Conservation (phyloP, 495 filamentous ascomycete genomes). For the Articulospora tetracladia region DNA sequence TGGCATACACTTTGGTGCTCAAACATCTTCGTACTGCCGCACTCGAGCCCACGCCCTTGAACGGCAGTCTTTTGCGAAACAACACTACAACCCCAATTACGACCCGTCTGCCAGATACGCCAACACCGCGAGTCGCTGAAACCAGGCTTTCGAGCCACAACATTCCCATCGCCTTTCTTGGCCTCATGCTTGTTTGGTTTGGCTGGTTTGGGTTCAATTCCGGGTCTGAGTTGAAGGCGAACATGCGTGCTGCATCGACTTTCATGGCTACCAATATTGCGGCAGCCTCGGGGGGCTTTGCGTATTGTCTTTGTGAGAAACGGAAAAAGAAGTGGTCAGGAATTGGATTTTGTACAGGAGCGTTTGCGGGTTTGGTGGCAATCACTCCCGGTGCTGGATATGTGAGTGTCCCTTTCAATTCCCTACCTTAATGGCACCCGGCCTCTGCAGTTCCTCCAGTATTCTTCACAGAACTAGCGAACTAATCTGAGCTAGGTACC, state of each 20-base stretch:
- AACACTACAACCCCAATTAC: no score
- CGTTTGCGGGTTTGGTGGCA: conserved; percentile 50
- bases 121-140: conserved; percentile 34
- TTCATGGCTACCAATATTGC: conserved; percentile 51
- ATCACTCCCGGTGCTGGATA: conserved; percentile 50
- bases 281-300: conserved; percentile 46
- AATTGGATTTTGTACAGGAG: conserved; percentile 46
- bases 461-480: not conserved
- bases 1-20: conserved; percentile 84
- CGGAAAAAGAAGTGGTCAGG: conserved; percentile 35
- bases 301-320: conserved; percentile 29
- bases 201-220: conserved; percentile 99
- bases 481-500: conserved; percentile 41
- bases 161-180: conserved; percentile 66
- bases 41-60: no score
- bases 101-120: not conserved
- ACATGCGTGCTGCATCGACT: conserved; percentile 46
- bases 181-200: conserved; percentile 88
- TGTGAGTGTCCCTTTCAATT: conserved; percentile 24
- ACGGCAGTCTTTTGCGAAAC: no score
- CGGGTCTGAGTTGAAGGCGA: conserved; percentile 78
- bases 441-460: no score
- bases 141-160: conserved; percentile 43
- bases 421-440: no score
- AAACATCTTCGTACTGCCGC: conserved; percentile 49